These are phyloP conservation scores for Amylocarpus encephaloides DNA, from an alignment of 2,329 filamentous ascomycete species.

Conservation along the genomic window DNA sequence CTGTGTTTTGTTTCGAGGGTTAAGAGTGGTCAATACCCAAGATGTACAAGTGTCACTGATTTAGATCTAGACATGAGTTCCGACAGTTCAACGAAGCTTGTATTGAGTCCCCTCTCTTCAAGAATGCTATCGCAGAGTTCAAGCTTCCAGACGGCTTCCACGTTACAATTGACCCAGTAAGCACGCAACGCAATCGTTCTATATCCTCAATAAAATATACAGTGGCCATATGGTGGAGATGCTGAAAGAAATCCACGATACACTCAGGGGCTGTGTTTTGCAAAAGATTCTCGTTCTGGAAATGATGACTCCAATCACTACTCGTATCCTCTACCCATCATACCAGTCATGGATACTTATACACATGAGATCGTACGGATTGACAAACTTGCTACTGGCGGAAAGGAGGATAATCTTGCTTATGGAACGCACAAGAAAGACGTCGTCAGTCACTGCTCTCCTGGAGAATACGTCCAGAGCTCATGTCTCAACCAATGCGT, in stretches of 20 bases:
- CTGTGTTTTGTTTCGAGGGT: not conserved
- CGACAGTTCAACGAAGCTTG: conserved; percentile 42
- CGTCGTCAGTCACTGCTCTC: conserved; percentile 37
- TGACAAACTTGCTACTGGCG: conserved; percentile 38
- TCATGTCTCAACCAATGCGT: conserved; percentile 35
- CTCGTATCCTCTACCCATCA: conserved; percentile 43
- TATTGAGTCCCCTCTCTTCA: conserved; percentile 45
- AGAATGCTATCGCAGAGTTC: conserved; percentile 44
- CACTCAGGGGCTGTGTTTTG: conserved; percentile 50
- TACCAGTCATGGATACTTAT: conserved; percentile 42
- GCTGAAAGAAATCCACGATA: conserved; percentile 44
- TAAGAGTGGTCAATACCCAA: too few relatives aligned
- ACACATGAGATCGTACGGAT: conserved; percentile 42
- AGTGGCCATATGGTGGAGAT: conserved; percentile 49
- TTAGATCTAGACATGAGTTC: conserved; percentile 38
- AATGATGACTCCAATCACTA: conserved; percentile 39
- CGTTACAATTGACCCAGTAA: conserved; percentile 41
- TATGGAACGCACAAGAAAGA: conserved; percentile 39
- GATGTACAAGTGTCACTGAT: not conserved
- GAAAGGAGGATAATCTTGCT: conserved; percentile 35
- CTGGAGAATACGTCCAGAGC: conserved; percentile 35
- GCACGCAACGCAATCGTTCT: not conserved
- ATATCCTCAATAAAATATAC: not conserved
- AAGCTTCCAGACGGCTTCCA: conserved; percentile 49
- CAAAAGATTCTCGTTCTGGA: conserved; percentile 34